A percentile compares a stretch with the other conserved stretches of the same genome.
Conservation (phyloP, 2,329 filamentous ascomycete genomes). For the Colletotrichum lentis region DNA sequence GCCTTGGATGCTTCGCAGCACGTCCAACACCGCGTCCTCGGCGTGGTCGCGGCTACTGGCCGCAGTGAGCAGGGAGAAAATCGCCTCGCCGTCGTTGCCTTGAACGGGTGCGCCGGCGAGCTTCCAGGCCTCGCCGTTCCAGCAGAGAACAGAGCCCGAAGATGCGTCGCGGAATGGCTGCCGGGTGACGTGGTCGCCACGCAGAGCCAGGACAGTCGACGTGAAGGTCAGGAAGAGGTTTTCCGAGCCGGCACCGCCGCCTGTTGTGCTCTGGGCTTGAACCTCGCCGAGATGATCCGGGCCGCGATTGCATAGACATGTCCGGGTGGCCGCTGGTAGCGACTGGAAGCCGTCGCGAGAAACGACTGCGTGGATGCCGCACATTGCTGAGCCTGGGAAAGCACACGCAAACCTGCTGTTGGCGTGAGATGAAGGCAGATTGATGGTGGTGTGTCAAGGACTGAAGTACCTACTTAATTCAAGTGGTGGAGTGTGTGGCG, state of each 20-base stretch:
- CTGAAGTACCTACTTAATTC: too few species aligned
- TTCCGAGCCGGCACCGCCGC: conserved; percentile 40
- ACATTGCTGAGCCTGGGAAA: conserved; percentile 55
- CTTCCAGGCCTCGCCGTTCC: conserved; percentile 97
- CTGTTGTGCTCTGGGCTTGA: conserved; percentile 42
- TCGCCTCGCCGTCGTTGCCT: conserved; percentile 79
- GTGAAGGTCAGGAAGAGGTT: conserved; percentile 67
- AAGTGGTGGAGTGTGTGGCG: too few species aligned
- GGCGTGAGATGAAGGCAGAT: too few species aligned
- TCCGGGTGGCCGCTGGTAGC: conserved; percentile 50
- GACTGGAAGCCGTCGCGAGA: conserved; percentile 47
- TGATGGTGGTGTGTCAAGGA: too few species aligned
- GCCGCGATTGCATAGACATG: conserved; percentile 63
- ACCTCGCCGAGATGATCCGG: conserved; percentile 65
- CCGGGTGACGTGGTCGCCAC: conserved; percentile 73
- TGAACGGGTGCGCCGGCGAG: conserved; percentile 65
- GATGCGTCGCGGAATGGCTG: conserved; percentile 74
- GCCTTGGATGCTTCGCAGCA: conserved; percentile 72
- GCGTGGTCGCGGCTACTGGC: conserved; percentile 47
- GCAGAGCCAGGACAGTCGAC: conserved; percentile 90
- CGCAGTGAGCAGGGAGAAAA: conserved; percentile 68
- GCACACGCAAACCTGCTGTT: too few species aligned
- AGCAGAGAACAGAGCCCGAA: conserved; percentile 78
- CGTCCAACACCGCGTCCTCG: conserved; percentile 55
- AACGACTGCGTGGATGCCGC: conserved; percentile 66